Percentiles rank a stretch among this genome's conserved stretches.
Evolutionary conservation across 2,329 filamentous ascomycete genomes (phyloP).

Genomic region (Fusarium sp.): DNA sequence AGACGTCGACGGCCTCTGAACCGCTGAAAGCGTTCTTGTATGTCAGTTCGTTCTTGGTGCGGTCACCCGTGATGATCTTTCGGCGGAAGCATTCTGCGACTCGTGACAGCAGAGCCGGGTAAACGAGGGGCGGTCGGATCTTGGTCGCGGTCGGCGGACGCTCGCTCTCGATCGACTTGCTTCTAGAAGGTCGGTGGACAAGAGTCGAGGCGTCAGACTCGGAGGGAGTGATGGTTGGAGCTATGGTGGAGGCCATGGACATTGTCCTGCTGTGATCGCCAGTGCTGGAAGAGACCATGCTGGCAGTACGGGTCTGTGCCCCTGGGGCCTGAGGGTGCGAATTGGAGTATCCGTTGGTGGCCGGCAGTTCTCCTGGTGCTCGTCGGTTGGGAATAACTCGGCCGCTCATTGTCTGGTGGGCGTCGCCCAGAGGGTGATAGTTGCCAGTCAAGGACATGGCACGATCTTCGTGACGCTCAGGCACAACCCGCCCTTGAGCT

Average conservation of each 20-base stretch:
- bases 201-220: slow-evolving; percentile 65
- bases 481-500: slow-evolving; percentile 89
- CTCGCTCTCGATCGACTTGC: slow-evolving; percentile 66
- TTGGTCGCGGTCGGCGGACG: slow-evolving; percentile 67
- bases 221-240: slow-evolving; percentile 74
- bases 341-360: slow-evolving; percentile 51
- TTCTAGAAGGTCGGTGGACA: slow-evolving; percentile 68
- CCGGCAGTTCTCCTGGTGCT: slow-evolving; percentile 56
- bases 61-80: slow-evolving; percentile 85
- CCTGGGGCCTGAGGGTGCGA: slow-evolving; percentile 61
- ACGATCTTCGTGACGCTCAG: slow-evolving; percentile 90
- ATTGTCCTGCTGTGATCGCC: slow-evolving; percentile 74
- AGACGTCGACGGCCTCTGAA: slow-evolving; percentile 92
- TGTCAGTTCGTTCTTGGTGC: slow-evolving; percentile 95
- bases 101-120: slow-evolving; percentile 91
- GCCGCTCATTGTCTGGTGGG: slow-evolving; percentile 94
- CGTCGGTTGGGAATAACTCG: slow-evolving; percentile 84
- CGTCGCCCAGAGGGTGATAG: slow-evolving; percentile 76
- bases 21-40: slow-evolving; percentile 98
- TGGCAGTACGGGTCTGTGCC: slow-evolving; percentile 68
- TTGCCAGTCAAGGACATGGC: slow-evolving; percentile 95
- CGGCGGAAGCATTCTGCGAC: slow-evolving; percentile 94
- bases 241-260: slow-evolving; percentile 91
- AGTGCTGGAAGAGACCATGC: slow-evolving; percentile 68
- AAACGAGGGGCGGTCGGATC: slow-evolving; percentile 85